Conservation (phyloP, 768 basidiomycete species). For the Agaricus blazei region DNA sequence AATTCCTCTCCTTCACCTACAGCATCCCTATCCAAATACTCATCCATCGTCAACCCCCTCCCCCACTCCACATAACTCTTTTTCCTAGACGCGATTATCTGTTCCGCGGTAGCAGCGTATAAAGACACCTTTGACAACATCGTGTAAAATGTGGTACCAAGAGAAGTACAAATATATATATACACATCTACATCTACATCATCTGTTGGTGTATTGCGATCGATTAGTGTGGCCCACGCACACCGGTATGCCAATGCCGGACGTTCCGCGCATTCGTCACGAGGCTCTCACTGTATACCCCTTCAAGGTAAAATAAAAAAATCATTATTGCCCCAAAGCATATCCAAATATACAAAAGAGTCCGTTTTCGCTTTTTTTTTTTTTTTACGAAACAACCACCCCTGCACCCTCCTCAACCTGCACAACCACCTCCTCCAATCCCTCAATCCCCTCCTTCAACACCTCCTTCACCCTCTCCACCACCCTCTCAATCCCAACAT, state of each 20-base stretch:
- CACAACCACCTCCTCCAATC: constrained; percentile 85
- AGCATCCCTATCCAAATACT: constrained; percentile 39
- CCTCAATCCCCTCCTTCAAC: constrained; percentile 67
- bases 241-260: too few species aligned
- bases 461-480: constrained; percentile 71
- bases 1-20: constrained; percentile 37
- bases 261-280: too few species aligned
- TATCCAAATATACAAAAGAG: too few species aligned
- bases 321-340: too few species aligned
- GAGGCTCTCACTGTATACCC: too few species aligned
- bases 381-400: neutral
- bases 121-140: constrained; percentile 10
- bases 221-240: too few species aligned
- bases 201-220: neutral
- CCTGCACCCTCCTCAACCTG: constrained; percentile 57
- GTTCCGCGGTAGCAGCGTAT: constrained; percentile 38
- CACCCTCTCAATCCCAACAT: constrained; percentile 64
- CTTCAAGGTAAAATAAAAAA: too few species aligned
- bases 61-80: constrained; percentile 34
- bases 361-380: too few species aligned
- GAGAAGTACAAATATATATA: neutral
- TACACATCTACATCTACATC: neutral
- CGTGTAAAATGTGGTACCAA: neutral
- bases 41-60: constrained; percentile 33
- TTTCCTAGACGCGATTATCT: constrained; percentile 35